Evolutionary conservation across 768 basidiomycete species (phyloP).

Genomic region (Podaxis pistillaris): DNA sequence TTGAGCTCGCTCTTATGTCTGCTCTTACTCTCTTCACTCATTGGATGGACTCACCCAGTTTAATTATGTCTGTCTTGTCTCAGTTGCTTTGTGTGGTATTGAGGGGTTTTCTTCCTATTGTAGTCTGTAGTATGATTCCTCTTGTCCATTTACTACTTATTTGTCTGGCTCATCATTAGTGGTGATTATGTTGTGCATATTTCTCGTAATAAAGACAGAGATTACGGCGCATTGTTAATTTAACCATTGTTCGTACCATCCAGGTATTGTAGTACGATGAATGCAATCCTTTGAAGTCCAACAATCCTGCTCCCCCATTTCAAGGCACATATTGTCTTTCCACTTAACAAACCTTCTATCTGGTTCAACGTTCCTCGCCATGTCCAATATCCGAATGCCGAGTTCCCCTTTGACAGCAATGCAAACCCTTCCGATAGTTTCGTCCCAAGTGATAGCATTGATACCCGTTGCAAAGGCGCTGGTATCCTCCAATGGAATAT

Average conservation of each 20-base stretch:
- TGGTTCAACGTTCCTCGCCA: slow-evolving; percentile 30
- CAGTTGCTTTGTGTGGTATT: background rate
- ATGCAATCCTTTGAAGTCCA: slow-evolving; percentile 6
- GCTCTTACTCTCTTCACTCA: background rate
- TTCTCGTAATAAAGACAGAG: background rate
- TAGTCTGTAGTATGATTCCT: slow-evolving; percentile 3
- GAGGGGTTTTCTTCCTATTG: background rate
- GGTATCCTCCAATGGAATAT: slow-evolving; percentile 6
- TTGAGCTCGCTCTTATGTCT: background rate
- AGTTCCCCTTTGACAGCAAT: slow-evolving; percentile 42
- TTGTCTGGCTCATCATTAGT: background rate
- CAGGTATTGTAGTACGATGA: slow-evolving; percentile 1
- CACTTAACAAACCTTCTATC: slow-evolving; percentile 27
- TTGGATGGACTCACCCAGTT: slow-evolving; percentile 1
- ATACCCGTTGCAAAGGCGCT: slow-evolving; percentile 29
- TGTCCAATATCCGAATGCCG: slow-evolving; percentile 47
- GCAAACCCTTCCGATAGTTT: slow-evolving; percentile 58
- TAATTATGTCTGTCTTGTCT: background rate
- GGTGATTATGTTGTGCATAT: background rate
- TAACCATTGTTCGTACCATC: background rate
- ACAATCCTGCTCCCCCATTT: slow-evolving; percentile 5
- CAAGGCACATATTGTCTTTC: slow-evolving; percentile 24
- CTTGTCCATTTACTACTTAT: slow-evolving; percentile 1
- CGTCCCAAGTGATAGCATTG: slow-evolving; percentile 62
- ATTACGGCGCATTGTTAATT: background rate